Evolutionary conservation across 2,329 filamentous ascomycete species (phyloP).

Genomic region (Ophiostoma ulmi): DNA sequence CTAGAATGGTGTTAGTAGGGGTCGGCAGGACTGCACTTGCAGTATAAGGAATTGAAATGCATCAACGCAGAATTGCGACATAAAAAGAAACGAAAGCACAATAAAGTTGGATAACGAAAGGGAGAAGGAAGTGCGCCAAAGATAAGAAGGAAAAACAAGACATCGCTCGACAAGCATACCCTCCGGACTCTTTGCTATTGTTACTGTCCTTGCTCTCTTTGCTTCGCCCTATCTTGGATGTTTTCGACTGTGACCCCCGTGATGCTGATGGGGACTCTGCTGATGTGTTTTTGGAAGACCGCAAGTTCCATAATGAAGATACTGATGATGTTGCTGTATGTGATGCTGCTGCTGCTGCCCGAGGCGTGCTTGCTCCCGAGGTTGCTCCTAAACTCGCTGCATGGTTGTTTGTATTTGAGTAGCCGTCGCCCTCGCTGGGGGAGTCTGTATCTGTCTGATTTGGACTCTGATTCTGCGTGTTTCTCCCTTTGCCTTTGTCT

Average conservation of each 20-base stretch:
- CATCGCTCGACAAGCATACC: conserved; percentile 23
- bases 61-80: neutral
- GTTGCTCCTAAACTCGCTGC: neutral
- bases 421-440: conserved; percentile 20
- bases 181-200: conserved; percentile 19
- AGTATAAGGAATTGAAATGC: neutral
- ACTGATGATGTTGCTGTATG: neutral
- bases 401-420: neutral
- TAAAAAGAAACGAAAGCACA: neutral
- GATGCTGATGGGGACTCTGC: neutral
- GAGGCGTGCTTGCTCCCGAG: neutral
- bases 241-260: conserved; percentile 20
- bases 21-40: neutral
- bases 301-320: conserved; percentile 7
- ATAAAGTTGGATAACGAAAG: neutral
- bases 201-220: conserved; percentile 18
- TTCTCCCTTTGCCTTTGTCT: conserved; percentile 3
- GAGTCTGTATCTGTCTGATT: conserved; percentile 22
- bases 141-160: neutral
- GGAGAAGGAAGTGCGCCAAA: neutral
- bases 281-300: neutral
- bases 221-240: conserved; percentile 19
- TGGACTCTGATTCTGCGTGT: neutral
- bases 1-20: conserved; percentile 14
- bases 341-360: neutral